These are phyloP conservation scores for Leucosporidium scottii DNA, from an alignment of 768 basidiomycete genomes.

Conservation along the genomic window DNA sequence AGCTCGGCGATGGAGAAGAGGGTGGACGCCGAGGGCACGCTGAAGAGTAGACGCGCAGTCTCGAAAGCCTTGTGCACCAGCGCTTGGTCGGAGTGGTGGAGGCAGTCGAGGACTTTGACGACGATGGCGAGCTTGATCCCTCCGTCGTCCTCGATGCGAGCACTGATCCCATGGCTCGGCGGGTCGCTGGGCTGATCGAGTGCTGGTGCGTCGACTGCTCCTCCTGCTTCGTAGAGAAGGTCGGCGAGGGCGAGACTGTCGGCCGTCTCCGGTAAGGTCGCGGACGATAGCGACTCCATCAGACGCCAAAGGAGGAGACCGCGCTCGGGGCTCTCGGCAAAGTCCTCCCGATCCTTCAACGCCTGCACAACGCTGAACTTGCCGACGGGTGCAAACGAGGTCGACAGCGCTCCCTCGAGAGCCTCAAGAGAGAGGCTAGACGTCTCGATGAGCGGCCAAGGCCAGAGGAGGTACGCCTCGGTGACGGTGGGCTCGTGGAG, in stretches of 20 bases:
- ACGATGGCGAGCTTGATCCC: slow-evolving; percentile 17
- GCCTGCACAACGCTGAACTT: slow-evolving; percentile 19
- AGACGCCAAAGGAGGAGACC: slow-evolving; percentile 13
- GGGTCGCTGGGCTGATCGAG: slow-evolving; percentile 5
- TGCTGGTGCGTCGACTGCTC: slow-evolving; percentile 1
- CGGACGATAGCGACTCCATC: slow-evolving; percentile 1
- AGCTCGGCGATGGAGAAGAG: background rate
- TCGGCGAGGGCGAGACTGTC: slow-evolving; percentile 26
- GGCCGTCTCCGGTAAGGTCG: background rate
- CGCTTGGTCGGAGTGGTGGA: background rate
- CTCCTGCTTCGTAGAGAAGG: slow-evolving; percentile 14
- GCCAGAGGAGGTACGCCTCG: slow-evolving; percentile 21
- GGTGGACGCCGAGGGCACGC: background rate
- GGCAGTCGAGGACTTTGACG: background rate
- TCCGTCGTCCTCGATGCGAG: background rate
- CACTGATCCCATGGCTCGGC: background rate
- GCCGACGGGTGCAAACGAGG: slow-evolving; percentile 8
- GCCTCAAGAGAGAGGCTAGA: background rate
- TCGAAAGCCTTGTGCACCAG: slow-evolving; percentile 13
- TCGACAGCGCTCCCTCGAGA: slow-evolving; percentile 12
- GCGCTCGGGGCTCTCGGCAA: background rate
- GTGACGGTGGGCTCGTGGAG: background rate
- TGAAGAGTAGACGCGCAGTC: slow-evolving; percentile 6
- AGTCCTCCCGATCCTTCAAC: background rate
- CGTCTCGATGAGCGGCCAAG: background rate